Percentiles rank a stretch among this genome's conserved stretches.
These are phyloP conservation scores for Calocybe gambosa DNA, from an alignment of 1,284 basidiomycete species.

Conservation along the genomic window DNA sequence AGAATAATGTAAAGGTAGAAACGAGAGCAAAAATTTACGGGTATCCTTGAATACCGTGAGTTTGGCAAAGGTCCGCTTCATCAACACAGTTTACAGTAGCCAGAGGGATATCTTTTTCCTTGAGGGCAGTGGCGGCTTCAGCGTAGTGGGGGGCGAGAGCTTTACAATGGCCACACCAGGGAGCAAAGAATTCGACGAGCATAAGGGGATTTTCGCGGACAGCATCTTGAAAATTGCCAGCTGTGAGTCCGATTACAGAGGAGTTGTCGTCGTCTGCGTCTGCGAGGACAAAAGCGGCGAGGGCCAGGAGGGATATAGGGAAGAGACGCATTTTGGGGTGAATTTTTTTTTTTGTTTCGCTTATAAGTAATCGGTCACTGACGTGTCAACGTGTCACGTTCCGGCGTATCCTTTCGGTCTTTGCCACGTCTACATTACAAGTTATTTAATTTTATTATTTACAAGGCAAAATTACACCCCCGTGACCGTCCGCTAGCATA, in stretches of 20 bases:
- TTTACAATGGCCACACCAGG: constrained; percentile 93
- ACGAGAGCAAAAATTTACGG: constrained; percentile 58
- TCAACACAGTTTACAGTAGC: constrained; percentile 97
- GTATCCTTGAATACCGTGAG: constrained; percentile 85
- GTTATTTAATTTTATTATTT: neutral
- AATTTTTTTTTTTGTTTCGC: constrained; percentile 4
- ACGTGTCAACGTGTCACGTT: constrained; percentile 42
- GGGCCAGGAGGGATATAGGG: constrained; percentile 43
- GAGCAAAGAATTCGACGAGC: constrained; percentile 95
- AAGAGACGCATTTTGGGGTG: constrained; percentile 57
- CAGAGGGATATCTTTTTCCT: constrained; percentile 84
- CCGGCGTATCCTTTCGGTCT: constrained; percentile 13
- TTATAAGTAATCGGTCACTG: constrained; percentile 29
- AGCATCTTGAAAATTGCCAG: constrained; percentile 64
- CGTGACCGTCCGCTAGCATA: constrained; percentile 60
- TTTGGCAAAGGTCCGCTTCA: constrained; percentile 79
- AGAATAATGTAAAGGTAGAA: constrained; percentile 8
- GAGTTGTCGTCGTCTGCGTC: constrained; percentile 31
- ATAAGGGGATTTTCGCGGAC: constrained; percentile 74
- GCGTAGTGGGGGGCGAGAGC: constrained; percentile 92
- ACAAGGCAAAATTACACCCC: constrained; percentile 61
- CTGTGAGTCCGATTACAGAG: constrained; percentile 75
- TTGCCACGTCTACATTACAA: neutral
- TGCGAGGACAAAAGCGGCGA: constrained; percentile 50
- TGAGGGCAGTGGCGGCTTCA: constrained; percentile 90